These are phyloP conservation scores for Volvariella volvacea DNA, from an alignment of 1,284 basidiomycete species.

Conservation along the genomic window DNA sequence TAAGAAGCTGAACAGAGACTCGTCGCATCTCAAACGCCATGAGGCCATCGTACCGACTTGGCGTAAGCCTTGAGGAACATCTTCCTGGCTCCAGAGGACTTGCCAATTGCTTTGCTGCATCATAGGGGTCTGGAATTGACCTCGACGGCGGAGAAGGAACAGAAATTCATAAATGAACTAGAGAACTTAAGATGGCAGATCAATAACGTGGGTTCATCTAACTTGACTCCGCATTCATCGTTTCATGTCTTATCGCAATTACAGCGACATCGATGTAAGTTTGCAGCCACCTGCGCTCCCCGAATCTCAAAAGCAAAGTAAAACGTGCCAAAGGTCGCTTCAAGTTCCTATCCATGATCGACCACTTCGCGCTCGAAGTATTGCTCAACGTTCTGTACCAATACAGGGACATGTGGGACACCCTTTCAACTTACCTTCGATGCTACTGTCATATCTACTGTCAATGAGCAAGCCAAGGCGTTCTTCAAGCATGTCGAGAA, in stretches of 20 bases:
- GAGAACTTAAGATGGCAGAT: constrained; percentile 50
- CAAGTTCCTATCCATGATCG: not conserved
- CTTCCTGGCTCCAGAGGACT: constrained; percentile 56
- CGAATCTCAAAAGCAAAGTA: constrained; percentile 38
- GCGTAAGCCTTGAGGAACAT: constrained; percentile 76
- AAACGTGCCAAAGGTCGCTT: constrained; percentile 28
- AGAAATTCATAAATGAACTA: constrained; percentile 55
- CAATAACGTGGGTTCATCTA: constrained; percentile 46
- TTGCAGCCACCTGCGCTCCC: constrained; percentile 40
- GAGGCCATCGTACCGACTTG: constrained; percentile 72
- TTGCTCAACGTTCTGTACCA: constrained; percentile 31
- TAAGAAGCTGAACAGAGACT: constrained; percentile 67
- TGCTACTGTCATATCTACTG: constrained; percentile 22
- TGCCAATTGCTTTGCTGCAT: constrained; percentile 65
- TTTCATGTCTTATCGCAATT: constrained; percentile 2
- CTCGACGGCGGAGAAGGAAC: constrained; percentile 41
- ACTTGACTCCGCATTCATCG: constrained; percentile 2
- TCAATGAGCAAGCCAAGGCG: constrained; percentile 12
- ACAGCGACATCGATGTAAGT: constrained; percentile 60
- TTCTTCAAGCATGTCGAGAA: too few species aligned
- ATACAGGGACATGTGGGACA: constrained; percentile 35
- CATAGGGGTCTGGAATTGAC: constrained; percentile 53
- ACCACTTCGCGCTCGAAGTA: constrained; percentile 15
- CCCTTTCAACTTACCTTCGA: constrained; percentile 43
- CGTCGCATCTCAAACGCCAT: constrained; percentile 69